phyloP scores from a whole-genome alignment of 73 alveolate genomes.

The Strombidium stylifer region DNA sequence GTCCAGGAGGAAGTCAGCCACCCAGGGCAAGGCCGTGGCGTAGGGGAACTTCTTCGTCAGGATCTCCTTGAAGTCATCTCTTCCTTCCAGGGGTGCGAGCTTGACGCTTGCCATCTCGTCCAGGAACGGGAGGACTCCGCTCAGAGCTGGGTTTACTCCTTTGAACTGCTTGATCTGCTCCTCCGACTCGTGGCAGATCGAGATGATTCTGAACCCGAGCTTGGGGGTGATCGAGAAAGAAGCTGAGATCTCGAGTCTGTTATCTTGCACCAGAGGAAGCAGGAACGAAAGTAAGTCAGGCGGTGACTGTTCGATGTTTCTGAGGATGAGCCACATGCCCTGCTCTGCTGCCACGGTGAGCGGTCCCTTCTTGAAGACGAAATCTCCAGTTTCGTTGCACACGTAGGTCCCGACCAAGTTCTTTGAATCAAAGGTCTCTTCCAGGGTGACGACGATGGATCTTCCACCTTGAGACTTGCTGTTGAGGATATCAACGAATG shows the following conservation, averaged over 20 bases:
- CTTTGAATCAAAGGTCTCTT: slow-evolving; percentile 74
- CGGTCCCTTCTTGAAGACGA: slow-evolving; percentile 80
- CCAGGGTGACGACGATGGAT: slow-evolving; percentile 48
- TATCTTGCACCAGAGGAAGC: slow-evolving; percentile 44
- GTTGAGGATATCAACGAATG: slow-evolving; percentile 24
- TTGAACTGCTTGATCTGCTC: neutral
- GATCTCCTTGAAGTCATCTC: slow-evolving; percentile 27
- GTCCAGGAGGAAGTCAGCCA: slow-evolving; percentile 1
- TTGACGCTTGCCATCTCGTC: neutral
- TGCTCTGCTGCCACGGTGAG: slow-evolving; percentile 69
- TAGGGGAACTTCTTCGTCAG: neutral
- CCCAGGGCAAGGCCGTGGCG: neutral
- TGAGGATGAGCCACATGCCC: slow-evolving; percentile 70
- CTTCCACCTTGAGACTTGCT: slow-evolving; percentile 1
- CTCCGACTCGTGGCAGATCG: slow-evolving; percentile 15
- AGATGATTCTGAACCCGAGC: slow-evolving; percentile 68
- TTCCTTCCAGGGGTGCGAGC: neutral
- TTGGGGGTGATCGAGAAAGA: slow-evolving; percentile 29
- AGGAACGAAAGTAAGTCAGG: slow-evolving; percentile 32
- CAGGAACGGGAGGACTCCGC: slow-evolving; percentile 1
- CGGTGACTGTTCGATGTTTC: slow-evolving; percentile 56
- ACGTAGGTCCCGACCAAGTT: slow-evolving; percentile 78
- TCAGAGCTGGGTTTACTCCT: slow-evolving; percentile 18
- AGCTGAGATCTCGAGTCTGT: slow-evolving; percentile 39
- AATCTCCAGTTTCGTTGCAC: slow-evolving; percentile 80